Evolutionary conservation across 192 early-diverging fungal species (phyloP), one percentile per base, ranked within the genome.

Genomic region (Coemansia sp.): DNA sequence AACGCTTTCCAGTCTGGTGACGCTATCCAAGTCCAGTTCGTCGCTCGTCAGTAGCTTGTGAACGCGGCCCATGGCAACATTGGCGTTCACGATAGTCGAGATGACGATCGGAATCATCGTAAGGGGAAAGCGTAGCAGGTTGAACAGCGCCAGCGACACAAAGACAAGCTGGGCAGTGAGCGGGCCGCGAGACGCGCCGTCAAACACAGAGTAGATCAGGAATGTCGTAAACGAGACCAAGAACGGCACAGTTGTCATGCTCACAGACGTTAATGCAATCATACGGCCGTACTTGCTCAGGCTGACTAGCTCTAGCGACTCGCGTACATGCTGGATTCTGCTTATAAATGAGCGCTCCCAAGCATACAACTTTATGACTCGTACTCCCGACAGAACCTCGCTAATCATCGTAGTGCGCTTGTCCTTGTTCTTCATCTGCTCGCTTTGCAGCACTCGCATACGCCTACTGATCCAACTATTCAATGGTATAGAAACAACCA

Each of bases 321-420:
- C 88, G 46, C 97, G 88, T 42, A 97, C 87, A 38, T 85, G 60
- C 24, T 67, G 70, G 42, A 92, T 86, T 65, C 74, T 71, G 1
- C 93, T 79, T 57, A 93, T 73, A 70, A 97, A 96, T n/a, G 93
- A 86, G 1, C 79, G 77, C 75, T 96, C 95, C 94, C 95, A 98
- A 16, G 97, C 95, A 70, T 97, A 98, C 33, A 98, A 84, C 73
- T 97, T 98, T 83, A 98, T 96, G 22, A 98, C 94, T 66, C 93
- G 93, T 70, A 96, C 95, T 42, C 95, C 97, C 60, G 91, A 93
- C 73, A 98, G 74, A 11, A 93, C 76, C 84, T 98, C 97, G 77
- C 96, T 82, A 86, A 94, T 93, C 54, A 93, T 66, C 73, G 88
- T 90, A 12, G 89, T 91, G 40, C 93, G 80, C 18, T 62, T 60